Evolutionary conservation across 805 yeast genomes (phyloP).

Genomic region (Suhomyces sp.): DNA sequence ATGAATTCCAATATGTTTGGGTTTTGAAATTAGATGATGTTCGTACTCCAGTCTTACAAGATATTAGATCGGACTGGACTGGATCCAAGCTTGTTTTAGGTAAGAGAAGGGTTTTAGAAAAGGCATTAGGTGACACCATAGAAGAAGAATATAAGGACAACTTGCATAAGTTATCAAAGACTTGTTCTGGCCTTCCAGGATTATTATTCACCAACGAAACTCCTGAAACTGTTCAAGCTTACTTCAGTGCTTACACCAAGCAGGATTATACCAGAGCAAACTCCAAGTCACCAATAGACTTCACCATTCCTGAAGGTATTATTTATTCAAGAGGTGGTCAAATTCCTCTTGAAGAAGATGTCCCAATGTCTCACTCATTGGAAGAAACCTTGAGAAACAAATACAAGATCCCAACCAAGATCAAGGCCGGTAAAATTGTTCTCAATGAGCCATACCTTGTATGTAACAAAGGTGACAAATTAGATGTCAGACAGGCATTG

Average conservation of each 20-base stretch:
- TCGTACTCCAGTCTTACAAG: constrained; percentile 93
- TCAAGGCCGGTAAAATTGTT: constrained; percentile 83
- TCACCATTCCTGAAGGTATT: constrained; percentile 84
- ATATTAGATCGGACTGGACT: constrained; percentile 86
- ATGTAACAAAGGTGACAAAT: constrained; percentile 71
- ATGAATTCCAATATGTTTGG: constrained; percentile 76
- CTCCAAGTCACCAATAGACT: constrained; percentile 74
- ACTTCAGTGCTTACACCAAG: constrained; percentile 73
- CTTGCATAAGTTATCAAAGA: constrained; percentile 62
- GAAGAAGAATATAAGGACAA: constrained; percentile 91
- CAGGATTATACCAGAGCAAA: constrained; percentile 91
- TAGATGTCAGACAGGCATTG: constrained; percentile 89
- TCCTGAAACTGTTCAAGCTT: constrained; percentile 85
- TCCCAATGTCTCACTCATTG: constrained; percentile 93
- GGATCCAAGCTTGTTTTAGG: constrained; percentile 91
- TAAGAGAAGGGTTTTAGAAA: constrained; percentile 86
- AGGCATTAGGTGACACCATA: constrained; percentile 83
- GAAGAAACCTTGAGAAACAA: constrained; percentile 90
- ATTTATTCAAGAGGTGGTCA: constrained; percentile 96
- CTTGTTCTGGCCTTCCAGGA: constrained; percentile 78
- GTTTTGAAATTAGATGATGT: constrained; percentile 85
- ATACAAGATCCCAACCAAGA: constrained; percentile 86
- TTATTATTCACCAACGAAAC: constrained; percentile 85
- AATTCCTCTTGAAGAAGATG: constrained; percentile 84
- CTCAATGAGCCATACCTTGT: constrained; percentile 76